Conservation (phyloP, 2,329 filamentous ascomycete species). For the Diatrype stigma region DNA sequence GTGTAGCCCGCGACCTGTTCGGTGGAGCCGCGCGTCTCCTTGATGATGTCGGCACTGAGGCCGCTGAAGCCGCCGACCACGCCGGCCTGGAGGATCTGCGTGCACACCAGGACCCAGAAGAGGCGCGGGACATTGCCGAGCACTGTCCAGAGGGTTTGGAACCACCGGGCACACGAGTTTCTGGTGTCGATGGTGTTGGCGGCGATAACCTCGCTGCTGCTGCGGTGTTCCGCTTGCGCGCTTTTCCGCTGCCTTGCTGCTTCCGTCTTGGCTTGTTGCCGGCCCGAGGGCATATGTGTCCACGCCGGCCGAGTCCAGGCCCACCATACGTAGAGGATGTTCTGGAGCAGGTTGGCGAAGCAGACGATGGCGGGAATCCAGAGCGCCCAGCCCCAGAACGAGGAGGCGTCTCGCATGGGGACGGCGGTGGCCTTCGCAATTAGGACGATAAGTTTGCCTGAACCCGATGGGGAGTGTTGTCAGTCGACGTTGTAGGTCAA, state of each 20-base stretch:
- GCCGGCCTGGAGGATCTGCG: constrained; percentile 20
- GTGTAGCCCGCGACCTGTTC: constrained; percentile 24
- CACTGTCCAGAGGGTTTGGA: constrained; percentile 1
- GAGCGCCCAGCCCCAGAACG: constrained; percentile 25
- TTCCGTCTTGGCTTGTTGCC: constrained; percentile 4
- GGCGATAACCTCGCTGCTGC: background rate
- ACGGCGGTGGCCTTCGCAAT: constrained; percentile 21
- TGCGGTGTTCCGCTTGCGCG: background rate
- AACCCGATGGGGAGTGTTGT: background rate
- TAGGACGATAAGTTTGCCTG: constrained; percentile 20
- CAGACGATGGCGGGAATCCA: constrained; percentile 22
- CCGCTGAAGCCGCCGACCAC: constrained; percentile 15
- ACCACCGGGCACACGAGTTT: background rate
- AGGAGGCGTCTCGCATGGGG: constrained; percentile 21
- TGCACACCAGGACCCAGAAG: constrained; percentile 20
- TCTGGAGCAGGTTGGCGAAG: constrained; percentile 16
- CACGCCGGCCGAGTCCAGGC: constrained; percentile 16
- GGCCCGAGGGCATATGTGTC: constrained; percentile 19
- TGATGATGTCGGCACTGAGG: constrained; percentile 19
- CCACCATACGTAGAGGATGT: constrained; percentile 22
- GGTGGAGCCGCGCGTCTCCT: constrained; percentile 18
- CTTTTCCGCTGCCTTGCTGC: background rate
- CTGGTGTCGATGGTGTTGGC: background rate
- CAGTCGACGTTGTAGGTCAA: background rate
- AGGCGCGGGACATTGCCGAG: constrained; percentile 16